phyloP scores from a whole-genome alignment of 257 asterid species.

The Nicotiana undulata region DNA sequence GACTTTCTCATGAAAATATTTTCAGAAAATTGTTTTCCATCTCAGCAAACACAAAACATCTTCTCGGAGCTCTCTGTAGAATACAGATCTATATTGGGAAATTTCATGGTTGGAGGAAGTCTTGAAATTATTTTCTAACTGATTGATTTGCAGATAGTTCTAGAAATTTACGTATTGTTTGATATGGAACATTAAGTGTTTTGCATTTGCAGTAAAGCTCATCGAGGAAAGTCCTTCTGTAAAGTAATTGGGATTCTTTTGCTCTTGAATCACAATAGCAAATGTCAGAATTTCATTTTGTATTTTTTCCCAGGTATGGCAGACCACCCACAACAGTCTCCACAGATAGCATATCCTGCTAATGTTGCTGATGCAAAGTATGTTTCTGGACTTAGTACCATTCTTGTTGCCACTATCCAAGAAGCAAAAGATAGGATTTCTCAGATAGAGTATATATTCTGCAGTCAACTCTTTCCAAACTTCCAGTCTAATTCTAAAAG shows the following conservation, averaged over 20 bases:
- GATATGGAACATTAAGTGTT: not conserved
- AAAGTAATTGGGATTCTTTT: not conserved
- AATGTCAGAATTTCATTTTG: not conserved
- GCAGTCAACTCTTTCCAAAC: slow-evolving; percentile 69
- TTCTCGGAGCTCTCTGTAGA: not conserved
- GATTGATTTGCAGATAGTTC: not conserved
- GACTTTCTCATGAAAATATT: not conserved
- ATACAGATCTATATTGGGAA: not conserved
- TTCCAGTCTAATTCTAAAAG: slow-evolving; percentile 38
- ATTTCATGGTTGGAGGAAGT: not conserved
- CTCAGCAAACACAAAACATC: not conserved
- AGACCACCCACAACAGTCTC: slow-evolving; percentile 31
- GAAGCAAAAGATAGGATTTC: slow-evolving; percentile 88
- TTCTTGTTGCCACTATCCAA: slow-evolving; percentile 78
- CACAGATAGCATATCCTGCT: slow-evolving; percentile 28
- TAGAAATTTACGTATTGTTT: not conserved
- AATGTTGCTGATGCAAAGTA: slow-evolving; percentile 49
- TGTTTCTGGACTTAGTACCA: slow-evolving; percentile 69
- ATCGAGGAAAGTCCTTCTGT: not conserved
- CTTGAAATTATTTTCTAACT: not conserved
- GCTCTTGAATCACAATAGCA: not conserved
- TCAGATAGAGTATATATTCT: slow-evolving; percentile 80
- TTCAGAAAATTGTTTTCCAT: not conserved
- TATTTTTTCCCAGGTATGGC: slow-evolving; percentile 38
- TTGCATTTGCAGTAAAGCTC: not conserved